Evolutionary conservation across 352 stramenopile genomes (phyloP), one percentile per base, ranked within the genome.

Genomic region (Pythium pectinolyticum): DNA sequence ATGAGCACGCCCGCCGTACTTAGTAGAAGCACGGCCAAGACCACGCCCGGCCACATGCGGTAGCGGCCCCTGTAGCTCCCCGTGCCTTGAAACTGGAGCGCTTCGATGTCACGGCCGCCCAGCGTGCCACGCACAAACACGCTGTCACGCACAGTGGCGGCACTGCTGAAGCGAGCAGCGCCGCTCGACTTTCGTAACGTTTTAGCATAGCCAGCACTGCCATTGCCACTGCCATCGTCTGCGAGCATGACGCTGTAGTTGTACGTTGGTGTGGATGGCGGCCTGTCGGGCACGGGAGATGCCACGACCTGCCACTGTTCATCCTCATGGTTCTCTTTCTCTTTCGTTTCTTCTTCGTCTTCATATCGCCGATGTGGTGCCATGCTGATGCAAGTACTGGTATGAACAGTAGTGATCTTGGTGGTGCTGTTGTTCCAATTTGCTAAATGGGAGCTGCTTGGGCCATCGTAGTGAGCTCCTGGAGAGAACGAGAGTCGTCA

Each of bases 11-110:
- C 60, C 1, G 50, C 66, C 0, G 39, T 46, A 3, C 62, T 62
- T 4, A 70, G 7, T 8, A 73, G 0, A 3, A 70, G 30, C 27
- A 73, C 31, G 9, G 78, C 34, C 0, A 68, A 31, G 5, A 78
- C 19, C 20, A 78, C 10, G 2, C 69, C 73, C 17, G 73, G 73
- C 73, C 73, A 80, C 24, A 66, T 64, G 47, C 56, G 62, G 35
- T 63, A 50, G 25, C 80, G 77, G 9, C 78, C 80, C n/a, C 84
- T 87, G 70, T 85, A 89, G 49, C 77, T 63, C 11, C 61, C 51
- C 32, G 7, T 35, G 10, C 61, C 6, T 76, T 48, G 9, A n/a
- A n/a, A n/a, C n/a, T n/a, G n/a, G n/a, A n/a, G n/a, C n/a, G 73
- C 79, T 31, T 74, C 74, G 43, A 86, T 88, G 64, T 84, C 70